Evolutionary conservation across 2,329 filamentous ascomycete genomes (phyloP).

Genomic region (Graphium sp.): DNA sequence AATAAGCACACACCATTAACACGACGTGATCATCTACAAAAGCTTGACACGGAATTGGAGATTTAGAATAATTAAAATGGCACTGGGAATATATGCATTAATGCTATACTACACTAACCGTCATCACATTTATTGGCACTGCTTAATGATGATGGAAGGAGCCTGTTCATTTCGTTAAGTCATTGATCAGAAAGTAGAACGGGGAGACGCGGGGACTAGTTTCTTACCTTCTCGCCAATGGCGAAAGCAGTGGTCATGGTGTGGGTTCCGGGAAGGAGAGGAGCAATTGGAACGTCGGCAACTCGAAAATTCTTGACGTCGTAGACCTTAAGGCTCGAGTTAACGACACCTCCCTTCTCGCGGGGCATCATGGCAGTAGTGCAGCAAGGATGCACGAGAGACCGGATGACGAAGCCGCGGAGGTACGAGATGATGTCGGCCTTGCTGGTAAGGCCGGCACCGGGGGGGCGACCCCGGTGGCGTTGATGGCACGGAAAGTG

Average conservation of each 20-base stretch:
- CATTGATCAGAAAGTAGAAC: background rate
- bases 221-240: slow-evolving; percentile 27
- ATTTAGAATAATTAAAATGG: too few relatives aligned
- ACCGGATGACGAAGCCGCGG: slow-evolving; percentile 13
- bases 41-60: too few relatives aligned
- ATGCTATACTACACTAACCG: too few relatives aligned
- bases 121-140: too few relatives aligned
- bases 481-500: slow-evolving; percentile 9
- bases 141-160: background rate
- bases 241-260: slow-evolving; percentile 32
- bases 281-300: slow-evolving; percentile 11
- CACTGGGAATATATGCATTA: too few relatives aligned
- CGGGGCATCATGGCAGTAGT: slow-evolving; percentile 26
- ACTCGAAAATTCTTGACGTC: slow-evolving; percentile 14
- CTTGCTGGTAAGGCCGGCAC: slow-evolving; percentile 8
- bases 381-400: slow-evolving; percentile 22
- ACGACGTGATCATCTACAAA: too few relatives aligned
- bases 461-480: slow-evolving; percentile 13
- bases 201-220: background rate
- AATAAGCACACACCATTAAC: too few relatives aligned
- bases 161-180: background rate
- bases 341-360: slow-evolving; percentile 17
- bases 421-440: slow-evolving; percentile 7
- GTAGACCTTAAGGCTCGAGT: slow-evolving; percentile 15
- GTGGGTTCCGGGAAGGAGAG: slow-evolving; percentile 14